Conservation (phyloP, 1,139 yeast species). For the Lizanozyma gosingica region DNA sequence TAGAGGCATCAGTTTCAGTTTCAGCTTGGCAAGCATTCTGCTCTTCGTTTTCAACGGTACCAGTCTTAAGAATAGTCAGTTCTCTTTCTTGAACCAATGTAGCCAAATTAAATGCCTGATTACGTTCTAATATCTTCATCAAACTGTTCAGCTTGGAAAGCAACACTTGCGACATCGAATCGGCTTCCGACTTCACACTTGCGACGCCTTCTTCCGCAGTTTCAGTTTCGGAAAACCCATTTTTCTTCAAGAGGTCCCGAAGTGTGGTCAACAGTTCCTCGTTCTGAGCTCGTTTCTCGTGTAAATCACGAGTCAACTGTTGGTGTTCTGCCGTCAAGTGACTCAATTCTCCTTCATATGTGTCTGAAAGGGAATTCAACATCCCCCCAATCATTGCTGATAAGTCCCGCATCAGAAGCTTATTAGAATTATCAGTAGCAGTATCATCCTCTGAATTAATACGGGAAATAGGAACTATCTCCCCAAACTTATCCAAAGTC, state of each 20-base stretch:
- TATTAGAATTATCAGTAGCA: conserved; percentile 4
- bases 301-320: not conserved
- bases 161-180: not conserved
- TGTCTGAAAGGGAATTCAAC: conserved; percentile 36
- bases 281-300: not conserved
- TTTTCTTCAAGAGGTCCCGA: conserved; percentile 24
- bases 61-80: conserved; percentile 6
- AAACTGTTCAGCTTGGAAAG: conserved; percentile 1
- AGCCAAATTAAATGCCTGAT: conserved; percentile 24
- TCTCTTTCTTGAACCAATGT: conserved; percentile 21
- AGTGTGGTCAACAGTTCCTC: conserved; percentile 49
- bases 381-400: conserved; percentile 30
- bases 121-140: conserved; percentile 17
- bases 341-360: conserved; percentile 29
- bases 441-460: conserved; percentile 1
- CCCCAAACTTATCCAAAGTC: not conserved
- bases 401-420: conserved; percentile 24
- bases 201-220: not conserved
- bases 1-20: not conserved
- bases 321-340: conserved; percentile 22
- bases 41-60: not conserved
- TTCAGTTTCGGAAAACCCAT: not conserved
- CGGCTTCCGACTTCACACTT: not conserved
- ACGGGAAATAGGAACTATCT: not conserved
- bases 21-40: not conserved